Evolutionary conservation across 768 basidiomycete species (phyloP).

Genomic region (Calocybe cyanea): DNA sequence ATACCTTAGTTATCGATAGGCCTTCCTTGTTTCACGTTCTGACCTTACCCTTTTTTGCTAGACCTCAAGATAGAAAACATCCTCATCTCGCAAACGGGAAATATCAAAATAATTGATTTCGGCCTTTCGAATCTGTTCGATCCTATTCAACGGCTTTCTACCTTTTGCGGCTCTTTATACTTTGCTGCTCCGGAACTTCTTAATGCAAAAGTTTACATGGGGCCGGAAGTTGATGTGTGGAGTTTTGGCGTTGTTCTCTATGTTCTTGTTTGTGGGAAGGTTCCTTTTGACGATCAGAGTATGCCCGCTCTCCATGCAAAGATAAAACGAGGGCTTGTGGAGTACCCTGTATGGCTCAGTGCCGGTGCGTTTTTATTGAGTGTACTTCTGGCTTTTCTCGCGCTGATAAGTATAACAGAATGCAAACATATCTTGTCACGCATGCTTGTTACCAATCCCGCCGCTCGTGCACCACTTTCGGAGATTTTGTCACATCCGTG

Average conservation of each 20-base stretch:
- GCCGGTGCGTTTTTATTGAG: conserved; percentile 54
- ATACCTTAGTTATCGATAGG: too few relatives aligned
- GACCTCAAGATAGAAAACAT: conserved; percentile 99
- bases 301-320: conserved; percentile 99
- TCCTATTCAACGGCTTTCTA: conserved; percentile 76
- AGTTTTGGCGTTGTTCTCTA: conserved; percentile 98
- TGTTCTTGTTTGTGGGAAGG: conserved; percentile 96
- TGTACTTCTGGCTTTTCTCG: too few relatives aligned
- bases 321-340: conserved; percentile 95
- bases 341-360: conserved; percentile 96
- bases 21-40: neutral
- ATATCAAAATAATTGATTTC: conserved; percentile 99
- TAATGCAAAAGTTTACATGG: conserved; percentile 94
- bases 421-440: conserved; percentile 91
- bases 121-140: conserved; percentile 95
- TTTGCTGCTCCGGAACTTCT: conserved; percentile 98
- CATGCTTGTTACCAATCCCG: conserved; percentile 96
- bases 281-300: conserved; percentile 98
- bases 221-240: conserved; percentile 99
- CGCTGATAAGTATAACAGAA: conserved; percentile 46
- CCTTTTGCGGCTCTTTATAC: conserved; percentile 97
- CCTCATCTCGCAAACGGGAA: conserved; percentile 95
- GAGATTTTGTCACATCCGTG: conserved; percentile 88
- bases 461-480: conserved; percentile 70
- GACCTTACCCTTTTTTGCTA: conserved; percentile 16